Base-by-base conservation (phyloP, 306 rosid genomes). In the Dalbergia oliveri region DNA sequence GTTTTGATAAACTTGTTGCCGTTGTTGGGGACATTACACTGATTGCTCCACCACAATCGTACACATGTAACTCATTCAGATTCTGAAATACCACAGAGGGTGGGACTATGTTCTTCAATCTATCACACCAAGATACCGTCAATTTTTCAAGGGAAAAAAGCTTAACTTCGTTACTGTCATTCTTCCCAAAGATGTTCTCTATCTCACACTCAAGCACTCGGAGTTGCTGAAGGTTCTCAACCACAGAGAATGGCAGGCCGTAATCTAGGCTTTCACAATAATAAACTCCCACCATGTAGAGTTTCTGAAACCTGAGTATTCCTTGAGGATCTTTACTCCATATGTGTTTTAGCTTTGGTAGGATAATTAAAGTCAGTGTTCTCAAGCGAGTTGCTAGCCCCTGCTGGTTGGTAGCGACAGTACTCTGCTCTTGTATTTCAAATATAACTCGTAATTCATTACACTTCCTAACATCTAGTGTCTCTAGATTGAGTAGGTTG, bases 261-360 rank as follows among this genome's bases (percentile, higher is more conserved):
- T 23, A 3, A 67, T 47, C 5, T 5, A 82, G 45, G 61, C 5
- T 49, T 23, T 18, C 0, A 26, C 77, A 75, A 0, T 34, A 3
- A 0, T 0, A 0, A 5, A 39, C 80, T 8, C 11, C 0, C 11
- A 75, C 15, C 13, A 5, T 4, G 4, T 9, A 2, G 1, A 81
- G 66, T 11, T 51, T 31, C 34, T n/a, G 61, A 64, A 76, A 64
- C 45, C 13, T 35, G 1, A 41, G 21, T 11, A 45, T 72, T 54
- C 50, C 33, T 15, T 54, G 6, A 35, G 72, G 62, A 44, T 65
- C 72, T 4, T 45, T 26, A 15, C 47, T 64, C 84, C 79, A 56
- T 16, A 74, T 51, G 33, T 66, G 43, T 15, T 74, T 81, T 2
- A 81, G 33, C 47, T n/a, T 57, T 11, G 80, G 61, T 34, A 81